Conservation (phyloP, 23 red algal species). For the Agarophyton chilense region DNA sequence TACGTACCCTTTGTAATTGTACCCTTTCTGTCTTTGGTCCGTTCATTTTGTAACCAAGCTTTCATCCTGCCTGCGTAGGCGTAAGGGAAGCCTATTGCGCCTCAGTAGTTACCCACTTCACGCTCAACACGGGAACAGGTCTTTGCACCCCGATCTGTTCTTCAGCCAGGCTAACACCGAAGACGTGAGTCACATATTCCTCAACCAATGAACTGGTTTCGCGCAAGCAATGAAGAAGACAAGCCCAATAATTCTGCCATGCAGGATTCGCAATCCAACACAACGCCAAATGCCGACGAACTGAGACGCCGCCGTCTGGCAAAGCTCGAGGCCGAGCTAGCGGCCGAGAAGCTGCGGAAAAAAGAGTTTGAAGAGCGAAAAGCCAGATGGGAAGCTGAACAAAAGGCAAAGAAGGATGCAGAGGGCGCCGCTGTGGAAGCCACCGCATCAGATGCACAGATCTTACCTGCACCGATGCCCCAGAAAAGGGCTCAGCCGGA, state of each 20-base stretch:
- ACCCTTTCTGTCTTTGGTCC: too few relatives aligned
- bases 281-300: conserved; percentile 53
- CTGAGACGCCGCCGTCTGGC: conserved; percentile 68
- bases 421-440: not conserved
- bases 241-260: not conserved
- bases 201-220: conserved; percentile 59
- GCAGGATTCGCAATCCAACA: not conserved
- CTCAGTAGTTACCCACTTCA: too few relatives aligned
- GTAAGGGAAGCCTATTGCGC: too few relatives aligned
- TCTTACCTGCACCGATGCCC: not conserved
- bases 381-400: conserved; percentile 49
- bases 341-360: conserved; percentile 35
- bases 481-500: not conserved
- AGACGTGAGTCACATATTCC: too few relatives aligned
- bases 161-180: too few relatives aligned
- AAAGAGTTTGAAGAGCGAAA: conserved; percentile 65
- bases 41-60: too few relatives aligned
- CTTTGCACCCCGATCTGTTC: too few relatives aligned
- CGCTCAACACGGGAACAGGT: too few relatives aligned
- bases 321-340: conserved; percentile 52
- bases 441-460: not conserved
- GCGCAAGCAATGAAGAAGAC: not conserved
- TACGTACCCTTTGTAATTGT: too few relatives aligned
- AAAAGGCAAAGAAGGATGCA: conserved; percentile 11
- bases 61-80: too few relatives aligned